Base-by-base conservation (phyloP, 345 rosid species). In the Lenwebbia sp. region DNA sequence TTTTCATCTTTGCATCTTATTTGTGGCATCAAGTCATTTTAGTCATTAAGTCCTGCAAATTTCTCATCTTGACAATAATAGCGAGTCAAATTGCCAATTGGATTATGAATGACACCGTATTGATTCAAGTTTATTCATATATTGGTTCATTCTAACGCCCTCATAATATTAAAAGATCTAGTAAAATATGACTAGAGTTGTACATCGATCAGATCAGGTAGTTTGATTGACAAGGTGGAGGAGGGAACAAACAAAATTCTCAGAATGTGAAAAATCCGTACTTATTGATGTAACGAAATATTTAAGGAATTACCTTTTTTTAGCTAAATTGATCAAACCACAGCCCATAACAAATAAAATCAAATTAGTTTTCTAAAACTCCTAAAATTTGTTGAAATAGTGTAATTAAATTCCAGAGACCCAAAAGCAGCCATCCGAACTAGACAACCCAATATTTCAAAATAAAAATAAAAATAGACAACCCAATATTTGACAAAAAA, bases 71-170 rank as follows among this genome's bases (percentile, higher is more conserved):
- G 25, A 37, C 33, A 9, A 0, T 7, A 33, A 21, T 2, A 65
- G 23, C 0, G 6, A 33, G 25, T 19, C 6, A 33, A 65, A 33
- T 17, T 33, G 3, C 0, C 0, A 19, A 33, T 17, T 30, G 10
- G 3, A 0, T 17, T 65, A 0, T 1, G 1, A 33, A 65, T 2
- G 21, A 17, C 6, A 30, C 0, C 2, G 1, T 30, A 1, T 7
- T 30, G 41, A 15, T 2, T 2, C 13, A 2, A 28, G 0, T 17
- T 1, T 65, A 2, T 30, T 14, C 6, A 54, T 7, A 3, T 65
- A 19, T 33, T 65, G 0, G 5, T 65, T 65, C 1, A 9, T 17
- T 65, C 10, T 0, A 8, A 33, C 44, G 9, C 3, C 0, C 4
- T 0, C 0, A 0, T 65, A 19, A 33, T 37, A 33, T 33, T 70